Conservation (phyloP, 2,329 filamentous ascomycete genomes). For the Alternaria viburni region DNA sequence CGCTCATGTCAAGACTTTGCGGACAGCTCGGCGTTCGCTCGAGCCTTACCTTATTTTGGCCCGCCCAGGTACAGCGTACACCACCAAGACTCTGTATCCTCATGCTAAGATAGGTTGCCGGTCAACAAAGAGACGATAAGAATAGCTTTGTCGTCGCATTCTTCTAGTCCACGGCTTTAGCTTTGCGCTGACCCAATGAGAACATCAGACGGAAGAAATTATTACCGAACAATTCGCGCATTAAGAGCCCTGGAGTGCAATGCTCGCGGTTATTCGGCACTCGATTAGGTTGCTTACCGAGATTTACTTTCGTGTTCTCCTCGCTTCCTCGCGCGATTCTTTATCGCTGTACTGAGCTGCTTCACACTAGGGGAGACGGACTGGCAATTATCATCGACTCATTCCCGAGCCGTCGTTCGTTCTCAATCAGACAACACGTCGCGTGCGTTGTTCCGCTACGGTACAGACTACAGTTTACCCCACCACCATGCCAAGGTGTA, state of each 20-base stretch:
- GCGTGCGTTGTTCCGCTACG: not conserved
- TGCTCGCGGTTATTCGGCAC: not conserved
- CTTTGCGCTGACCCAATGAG: not conserved
- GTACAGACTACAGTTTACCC: not conserved
- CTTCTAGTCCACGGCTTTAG: not conserved
- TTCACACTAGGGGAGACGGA: not conserved
- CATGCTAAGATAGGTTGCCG: not conserved
- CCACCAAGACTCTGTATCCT: constrained; percentile 1
- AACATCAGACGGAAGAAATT: not conserved
- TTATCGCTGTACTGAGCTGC: not conserved
- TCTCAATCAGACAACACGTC: not conserved
- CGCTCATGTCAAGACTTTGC: not conserved
- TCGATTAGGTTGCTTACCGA: not conserved
- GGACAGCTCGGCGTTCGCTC: constrained; percentile 1
- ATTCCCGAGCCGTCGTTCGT: not conserved
- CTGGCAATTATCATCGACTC: not conserved
- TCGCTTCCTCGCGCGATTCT: not conserved
- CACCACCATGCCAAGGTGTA: constrained; percentile 2
- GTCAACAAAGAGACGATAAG: not conserved
- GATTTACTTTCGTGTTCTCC: not conserved
- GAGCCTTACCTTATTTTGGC: constrained; percentile 1
- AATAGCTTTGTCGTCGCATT: not conserved
- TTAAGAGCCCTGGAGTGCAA: not conserved
- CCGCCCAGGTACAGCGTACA: not conserved
- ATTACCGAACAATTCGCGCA: not conserved